A percentile compares a stretch with the other conserved stretches of the same genome.
Conservation (phyloP, 192 early-diverging fungal species). For the Linnemannia elongata region DNA sequence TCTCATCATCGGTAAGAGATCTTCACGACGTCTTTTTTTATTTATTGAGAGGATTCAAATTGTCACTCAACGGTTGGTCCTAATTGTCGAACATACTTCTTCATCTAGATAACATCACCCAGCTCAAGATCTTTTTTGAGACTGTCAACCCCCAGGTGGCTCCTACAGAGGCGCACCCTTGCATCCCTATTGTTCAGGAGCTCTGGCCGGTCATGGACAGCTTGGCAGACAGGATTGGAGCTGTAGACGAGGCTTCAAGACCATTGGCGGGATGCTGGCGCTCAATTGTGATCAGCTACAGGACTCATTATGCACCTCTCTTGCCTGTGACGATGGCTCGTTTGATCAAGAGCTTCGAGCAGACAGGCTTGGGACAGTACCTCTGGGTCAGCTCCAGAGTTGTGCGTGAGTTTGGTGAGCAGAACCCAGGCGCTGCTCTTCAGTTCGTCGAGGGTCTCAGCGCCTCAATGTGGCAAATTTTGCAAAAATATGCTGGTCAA, state of each 20-base stretch:
- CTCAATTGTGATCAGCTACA: conserved; percentile 70
- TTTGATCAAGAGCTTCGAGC: conserved; percentile 76
- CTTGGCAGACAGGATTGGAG: conserved; percentile 67
- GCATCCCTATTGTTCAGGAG: conserved; percentile 72
- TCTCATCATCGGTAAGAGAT: conserved; percentile 34
- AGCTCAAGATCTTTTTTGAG: conserved; percentile 74
- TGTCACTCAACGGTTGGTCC: too few relatives aligned
- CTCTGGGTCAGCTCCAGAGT: conserved; percentile 85
- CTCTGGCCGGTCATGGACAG: conserved; percentile 82
- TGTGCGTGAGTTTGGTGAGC: conserved; percentile 76
- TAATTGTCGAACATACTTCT: neutral
- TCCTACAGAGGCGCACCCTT: conserved; percentile 69
- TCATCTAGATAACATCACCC: conserved; percentile 65
- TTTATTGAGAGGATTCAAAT: neutral
- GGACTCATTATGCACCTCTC: conserved; percentile 66
- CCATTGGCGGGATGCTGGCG: conserved; percentile 69
- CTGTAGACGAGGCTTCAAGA: conserved; percentile 61
- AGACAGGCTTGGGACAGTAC: conserved; percentile 75
- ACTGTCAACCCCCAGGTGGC: conserved; percentile 66
- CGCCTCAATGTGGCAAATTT: conserved; percentile 70
- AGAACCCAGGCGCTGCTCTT: conserved; percentile 64
- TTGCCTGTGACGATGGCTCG: conserved; percentile 71
- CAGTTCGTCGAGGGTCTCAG: conserved; percentile 76
- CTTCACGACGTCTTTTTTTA: neutral
- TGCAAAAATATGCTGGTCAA: conserved; percentile 61